These are phyloP conservation scores for Skeletonema grethae DNA, from an alignment of 108 stramenopile genomes.

Conservation along the genomic window DNA sequence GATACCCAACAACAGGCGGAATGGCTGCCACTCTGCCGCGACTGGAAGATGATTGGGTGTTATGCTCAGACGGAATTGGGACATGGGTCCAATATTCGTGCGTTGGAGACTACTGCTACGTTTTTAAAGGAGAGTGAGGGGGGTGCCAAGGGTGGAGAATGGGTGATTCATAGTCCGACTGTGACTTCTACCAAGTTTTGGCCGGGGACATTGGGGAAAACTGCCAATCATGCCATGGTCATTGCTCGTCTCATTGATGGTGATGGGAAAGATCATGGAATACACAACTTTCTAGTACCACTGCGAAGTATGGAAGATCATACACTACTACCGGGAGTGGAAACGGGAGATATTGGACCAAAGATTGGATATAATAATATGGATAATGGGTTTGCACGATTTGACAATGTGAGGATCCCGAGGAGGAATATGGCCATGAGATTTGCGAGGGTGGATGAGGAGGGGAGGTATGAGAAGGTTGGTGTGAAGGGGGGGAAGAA, in stretches of 20 bases:
- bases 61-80: constrained; percentile 97
- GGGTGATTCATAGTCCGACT: constrained; percentile 86
- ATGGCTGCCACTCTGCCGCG: constrained; percentile 91
- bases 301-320: constrained; percentile 82
- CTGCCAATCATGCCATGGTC: constrained; percentile 96
- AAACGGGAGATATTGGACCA: constrained; percentile 94
- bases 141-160: constrained; percentile 68
- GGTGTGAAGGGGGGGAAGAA: constrained; percentile 18
- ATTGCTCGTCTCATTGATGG: constrained; percentile 95
- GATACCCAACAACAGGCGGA: constrained; percentile 87
- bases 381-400: constrained; percentile 95
- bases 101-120: constrained; percentile 94
- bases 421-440: constrained; percentile 93
- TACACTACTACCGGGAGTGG: constrained; percentile 85
- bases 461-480: constrained; percentile 69
- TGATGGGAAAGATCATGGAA: constrained; percentile 75
- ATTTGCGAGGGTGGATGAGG: constrained; percentile 76
- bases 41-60: constrained; percentile 94
- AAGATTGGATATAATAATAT: constrained; percentile 95
- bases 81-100: constrained; percentile 92
- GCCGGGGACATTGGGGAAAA: constrained; percentile 94
- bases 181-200: constrained; percentile 92
- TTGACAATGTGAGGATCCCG: constrained; percentile 87
- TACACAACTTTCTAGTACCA: constrained; percentile 96
- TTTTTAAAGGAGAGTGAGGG: constrained; percentile 78